Percentiles rank a stretch among this genome's conserved stretches.
Conservation (phyloP, 306 rosid genomes). For the Dryas drummondii region DNA sequence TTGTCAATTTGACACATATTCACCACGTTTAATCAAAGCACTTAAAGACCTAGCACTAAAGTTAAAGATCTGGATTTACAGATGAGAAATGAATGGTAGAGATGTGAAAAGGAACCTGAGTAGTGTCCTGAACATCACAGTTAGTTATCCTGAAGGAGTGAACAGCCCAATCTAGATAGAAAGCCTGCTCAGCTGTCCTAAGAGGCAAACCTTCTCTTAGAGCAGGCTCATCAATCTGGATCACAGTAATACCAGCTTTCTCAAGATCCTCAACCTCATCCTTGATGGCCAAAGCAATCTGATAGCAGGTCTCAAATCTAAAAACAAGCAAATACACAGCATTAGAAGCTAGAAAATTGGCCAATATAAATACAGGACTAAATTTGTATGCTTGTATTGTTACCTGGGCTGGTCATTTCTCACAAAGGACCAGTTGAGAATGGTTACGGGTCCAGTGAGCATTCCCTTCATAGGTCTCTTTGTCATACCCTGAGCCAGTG, state of each 20-base stretch:
- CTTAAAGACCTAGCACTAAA: neutral
- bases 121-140: conserved; percentile 63
- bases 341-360: neutral
- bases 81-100: neutral
- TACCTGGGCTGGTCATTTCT: conserved; percentile 89
- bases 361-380: neutral
- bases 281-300: conserved; percentile 88
- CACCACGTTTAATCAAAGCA: neutral
- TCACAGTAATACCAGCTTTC: conserved; percentile 67
- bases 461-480: conserved; percentile 90
- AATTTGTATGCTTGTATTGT: neutral
- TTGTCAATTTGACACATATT: neutral
- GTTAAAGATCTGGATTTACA: neutral
- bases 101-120: conserved; percentile 55
- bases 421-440: conserved; percentile 88
- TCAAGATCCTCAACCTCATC: conserved; percentile 92
- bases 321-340: conserved; percentile 16
- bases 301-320: conserved; percentile 82
- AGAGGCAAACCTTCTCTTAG: conserved; percentile 80
- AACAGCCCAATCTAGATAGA: conserved; percentile 81
- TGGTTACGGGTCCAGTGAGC: conserved; percentile 89
- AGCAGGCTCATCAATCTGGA: conserved; percentile 93
- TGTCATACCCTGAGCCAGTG: conserved; percentile 76
- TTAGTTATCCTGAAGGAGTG: conserved; percentile 89
- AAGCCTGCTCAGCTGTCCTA: conserved; percentile 70